Conservation (phyloP, 192 early-diverging fungal species). For the Coemansia asiatica region DNA sequence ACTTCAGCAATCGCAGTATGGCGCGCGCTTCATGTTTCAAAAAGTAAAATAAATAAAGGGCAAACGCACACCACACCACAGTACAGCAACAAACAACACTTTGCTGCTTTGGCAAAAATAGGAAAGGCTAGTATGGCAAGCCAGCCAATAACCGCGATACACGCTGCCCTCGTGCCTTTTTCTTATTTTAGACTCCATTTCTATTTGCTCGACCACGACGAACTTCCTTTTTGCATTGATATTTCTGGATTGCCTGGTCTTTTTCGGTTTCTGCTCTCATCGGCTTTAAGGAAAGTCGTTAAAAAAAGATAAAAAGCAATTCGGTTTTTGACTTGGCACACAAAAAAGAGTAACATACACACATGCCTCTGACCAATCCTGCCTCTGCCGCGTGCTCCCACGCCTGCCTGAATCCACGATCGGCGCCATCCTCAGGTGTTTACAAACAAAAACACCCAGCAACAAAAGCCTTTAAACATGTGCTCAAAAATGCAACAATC, state of each 20-base stretch:
- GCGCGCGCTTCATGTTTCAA: constrained; percentile 15
- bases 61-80: no score
- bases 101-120: background rate
- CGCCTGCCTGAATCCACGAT: background rate
- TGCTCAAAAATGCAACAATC: no score
- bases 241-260: no score
- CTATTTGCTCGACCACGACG: no score
- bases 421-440: background rate
- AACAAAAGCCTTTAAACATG: no score
- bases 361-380: background rate
- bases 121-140: background rate
- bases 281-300: no score
- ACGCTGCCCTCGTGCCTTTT: background rate
- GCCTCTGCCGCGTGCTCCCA: background rate
- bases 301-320: background rate
- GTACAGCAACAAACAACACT: background rate
- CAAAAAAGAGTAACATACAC: background rate
- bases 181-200: background rate
- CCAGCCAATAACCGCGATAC: no score
- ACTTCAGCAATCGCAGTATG: constrained; percentile 17
- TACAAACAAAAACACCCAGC: no score
- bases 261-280: no score
- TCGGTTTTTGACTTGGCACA: background rate
- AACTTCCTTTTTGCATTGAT: no score
- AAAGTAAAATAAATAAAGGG: background rate